A percentile compares a stretch with the other conserved stretches of the same genome.
Evolutionary conservation across 768 basidiomycete genomes (phyloP).

Genomic region (Lanmaoa pseudosensibilis): DNA sequence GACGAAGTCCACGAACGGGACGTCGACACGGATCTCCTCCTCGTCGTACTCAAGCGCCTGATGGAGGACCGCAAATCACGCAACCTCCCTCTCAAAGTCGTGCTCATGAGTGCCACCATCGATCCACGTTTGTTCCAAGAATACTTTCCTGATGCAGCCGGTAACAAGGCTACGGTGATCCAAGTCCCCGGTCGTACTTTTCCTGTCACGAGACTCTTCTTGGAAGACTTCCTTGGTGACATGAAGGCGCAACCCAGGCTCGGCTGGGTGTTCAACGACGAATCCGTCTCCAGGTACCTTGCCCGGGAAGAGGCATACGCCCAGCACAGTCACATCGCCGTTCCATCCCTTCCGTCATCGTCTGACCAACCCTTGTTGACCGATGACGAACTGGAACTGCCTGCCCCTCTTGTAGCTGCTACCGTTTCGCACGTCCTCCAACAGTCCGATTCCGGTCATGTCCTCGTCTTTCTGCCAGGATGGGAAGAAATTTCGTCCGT

Average conservation of each 20-base stretch:
- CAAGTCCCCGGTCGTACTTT: slow-evolving; percentile 90
- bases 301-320: slow-evolving; percentile 49
- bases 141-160: slow-evolving; percentile 73
- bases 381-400: slow-evolving; percentile 70
- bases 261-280: slow-evolving; percentile 70
- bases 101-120: slow-evolving; percentile 96
- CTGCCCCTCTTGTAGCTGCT: slow-evolving; percentile 77
- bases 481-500: slow-evolving; percentile 87
- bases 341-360: slow-evolving; percentile 4
- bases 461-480: slow-evolving; percentile 89
- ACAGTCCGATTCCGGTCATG: slow-evolving; percentile 76
- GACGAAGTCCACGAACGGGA: slow-evolving; percentile 98
- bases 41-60: slow-evolving; percentile 86
- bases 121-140: slow-evolving; percentile 85
- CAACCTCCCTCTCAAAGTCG: slow-evolving; percentile 74
- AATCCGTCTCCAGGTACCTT: slow-evolving; percentile 70
- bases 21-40: slow-evolving; percentile 85
- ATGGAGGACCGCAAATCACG: slow-evolving; percentile 70
- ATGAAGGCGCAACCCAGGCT: slow-evolving; percentile 42
- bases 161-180: slow-evolving; percentile 63
- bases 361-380: slow-evolving; percentile 11
- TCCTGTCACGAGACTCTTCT: slow-evolving; percentile 78
- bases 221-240: slow-evolving; percentile 72
- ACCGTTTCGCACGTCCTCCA: slow-evolving; percentile 76
- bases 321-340: background rate